phyloP scores from a whole-genome alignment of 164 flowering plant species.

The Stephania cephalantha region DNA sequence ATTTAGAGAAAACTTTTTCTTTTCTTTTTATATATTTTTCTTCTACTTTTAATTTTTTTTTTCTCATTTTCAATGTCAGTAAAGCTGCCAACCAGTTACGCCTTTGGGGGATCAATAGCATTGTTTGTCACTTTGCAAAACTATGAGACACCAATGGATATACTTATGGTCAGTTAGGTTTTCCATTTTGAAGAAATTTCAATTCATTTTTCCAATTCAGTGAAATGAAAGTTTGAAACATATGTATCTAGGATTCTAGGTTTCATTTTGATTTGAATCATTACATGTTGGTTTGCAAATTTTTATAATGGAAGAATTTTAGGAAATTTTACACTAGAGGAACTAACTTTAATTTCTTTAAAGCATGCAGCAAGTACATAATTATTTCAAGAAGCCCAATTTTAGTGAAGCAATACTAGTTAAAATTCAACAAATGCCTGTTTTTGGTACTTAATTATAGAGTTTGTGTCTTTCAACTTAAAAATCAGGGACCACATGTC shows the following conservation, averaged over 20 bases:
- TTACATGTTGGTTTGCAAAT: too few relatives aligned
- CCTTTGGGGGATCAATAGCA: constrained; percentile 11
- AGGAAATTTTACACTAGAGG: too few relatives aligned
- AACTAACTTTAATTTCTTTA: too few relatives aligned
- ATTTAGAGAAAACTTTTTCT: neutral
- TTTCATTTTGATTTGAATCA: too few relatives aligned
- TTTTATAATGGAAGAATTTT: too few relatives aligned
- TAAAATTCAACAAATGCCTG: neutral
- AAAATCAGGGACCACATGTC: neutral
- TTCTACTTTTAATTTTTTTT: constrained; percentile 9
- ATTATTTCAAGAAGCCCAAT: neutral
- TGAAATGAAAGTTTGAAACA: neutral
- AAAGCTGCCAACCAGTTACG: constrained; percentile 17
- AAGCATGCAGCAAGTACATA: too few relatives aligned
- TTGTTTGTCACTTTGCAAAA: constrained; percentile 13
- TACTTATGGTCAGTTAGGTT: neutral
- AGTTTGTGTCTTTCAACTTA: neutral
- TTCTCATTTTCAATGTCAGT: constrained; percentile 11
- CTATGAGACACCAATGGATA: neutral
- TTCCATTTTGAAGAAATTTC: constrained; percentile 1
- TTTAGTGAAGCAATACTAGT: neutral
- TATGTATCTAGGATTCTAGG: neutral
- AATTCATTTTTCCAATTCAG: neutral
- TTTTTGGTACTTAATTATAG: neutral
- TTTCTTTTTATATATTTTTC: neutral